Evolutionary conservation across 2,329 filamentous ascomycete genomes (phyloP).

Genomic region (Trichoderma lentiforme): DNA sequence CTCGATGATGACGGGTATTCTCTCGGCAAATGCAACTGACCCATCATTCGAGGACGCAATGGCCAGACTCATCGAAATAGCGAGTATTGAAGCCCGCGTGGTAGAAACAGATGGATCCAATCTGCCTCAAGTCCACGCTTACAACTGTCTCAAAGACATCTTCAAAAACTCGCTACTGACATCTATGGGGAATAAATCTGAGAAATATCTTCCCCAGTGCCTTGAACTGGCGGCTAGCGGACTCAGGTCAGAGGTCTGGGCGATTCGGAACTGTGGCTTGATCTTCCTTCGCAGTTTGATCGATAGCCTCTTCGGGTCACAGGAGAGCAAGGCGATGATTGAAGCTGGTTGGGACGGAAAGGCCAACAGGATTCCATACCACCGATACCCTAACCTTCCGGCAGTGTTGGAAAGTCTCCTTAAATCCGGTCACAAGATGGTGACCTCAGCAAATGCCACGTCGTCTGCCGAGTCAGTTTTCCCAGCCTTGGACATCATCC

Average conservation of each 20-base stretch:
- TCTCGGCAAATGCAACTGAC: constrained; percentile 60
- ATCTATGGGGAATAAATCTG: constrained; percentile 67
- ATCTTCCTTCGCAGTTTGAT: constrained; percentile 85
- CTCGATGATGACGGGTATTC: constrained; percentile 76
- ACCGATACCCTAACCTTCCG: constrained; percentile 64
- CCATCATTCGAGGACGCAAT: constrained; percentile 66
- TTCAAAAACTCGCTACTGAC: constrained; percentile 80
- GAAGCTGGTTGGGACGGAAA: constrained; percentile 63
- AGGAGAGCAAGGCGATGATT: constrained; percentile 63
- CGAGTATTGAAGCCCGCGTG: constrained; percentile 49
- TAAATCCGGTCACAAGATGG: constrained; percentile 46
- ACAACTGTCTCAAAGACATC: constrained; percentile 90
- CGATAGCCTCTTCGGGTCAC: constrained; percentile 72
- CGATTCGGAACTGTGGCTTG: constrained; percentile 88
- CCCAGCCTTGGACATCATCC: constrained; percentile 76
- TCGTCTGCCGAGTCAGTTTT: constrained; percentile 68
- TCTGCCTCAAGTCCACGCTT: constrained; percentile 86
- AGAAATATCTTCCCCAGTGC: constrained; percentile 68
- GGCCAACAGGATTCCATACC: constrained; percentile 64
- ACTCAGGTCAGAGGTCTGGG: constrained; percentile 82
- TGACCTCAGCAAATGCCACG: constrained; percentile 35
- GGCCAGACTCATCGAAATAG: constrained; percentile 57
- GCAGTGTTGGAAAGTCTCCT: constrained; percentile 62
- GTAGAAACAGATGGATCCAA: constrained; percentile 61
- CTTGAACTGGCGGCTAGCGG: constrained; percentile 77